Conservation (phyloP, 2,329 filamentous ascomycete genomes). For the Colletotrichum liriopes region DNA sequence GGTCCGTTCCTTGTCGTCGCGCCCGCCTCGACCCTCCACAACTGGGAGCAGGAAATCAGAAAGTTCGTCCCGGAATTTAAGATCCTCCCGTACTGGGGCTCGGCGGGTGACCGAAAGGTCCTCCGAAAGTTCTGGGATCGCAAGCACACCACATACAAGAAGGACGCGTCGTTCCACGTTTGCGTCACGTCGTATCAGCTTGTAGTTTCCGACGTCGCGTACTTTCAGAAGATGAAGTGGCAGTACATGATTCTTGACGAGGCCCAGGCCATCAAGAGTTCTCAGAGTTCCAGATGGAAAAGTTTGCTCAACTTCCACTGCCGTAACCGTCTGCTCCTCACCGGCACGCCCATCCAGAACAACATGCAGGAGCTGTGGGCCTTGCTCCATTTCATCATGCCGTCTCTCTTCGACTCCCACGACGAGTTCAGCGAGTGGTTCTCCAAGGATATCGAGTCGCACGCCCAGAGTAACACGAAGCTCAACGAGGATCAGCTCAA, state of each 20-base stretch:
- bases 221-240: constrained; percentile 99
- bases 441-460: constrained; percentile 96
- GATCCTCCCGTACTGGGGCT: constrained; percentile 97
- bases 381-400: constrained; percentile 99
- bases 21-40: constrained; percentile 95
- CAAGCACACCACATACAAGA: constrained; percentile 95
- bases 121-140: constrained; percentile 99
- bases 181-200: constrained; percentile 97
- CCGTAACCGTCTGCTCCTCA: constrained; percentile 92
- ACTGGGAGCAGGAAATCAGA: constrained; percentile 98
- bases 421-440: constrained; percentile 97
- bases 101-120: constrained; percentile 92
- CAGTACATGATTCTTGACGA: constrained; percentile 99
- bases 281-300: constrained; percentile 97
- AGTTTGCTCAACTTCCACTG: constrained; percentile 94
- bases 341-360: constrained; percentile 98
- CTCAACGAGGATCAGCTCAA: constrained; percentile 98
- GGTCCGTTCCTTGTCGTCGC: constrained; percentile 97
- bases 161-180: constrained; percentile 95
- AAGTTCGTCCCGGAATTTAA: constrained; percentile 96
- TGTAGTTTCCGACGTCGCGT: constrained; percentile 94
- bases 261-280: constrained; percentile 99
- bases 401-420: constrained; percentile 95
- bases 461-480: constrained; percentile 99
- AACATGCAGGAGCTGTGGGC: constrained; percentile 99